Evolutionary conservation across 441 rosid genomes (phyloP).

Genomic region (Cnidoscolus chayamansa): DNA sequence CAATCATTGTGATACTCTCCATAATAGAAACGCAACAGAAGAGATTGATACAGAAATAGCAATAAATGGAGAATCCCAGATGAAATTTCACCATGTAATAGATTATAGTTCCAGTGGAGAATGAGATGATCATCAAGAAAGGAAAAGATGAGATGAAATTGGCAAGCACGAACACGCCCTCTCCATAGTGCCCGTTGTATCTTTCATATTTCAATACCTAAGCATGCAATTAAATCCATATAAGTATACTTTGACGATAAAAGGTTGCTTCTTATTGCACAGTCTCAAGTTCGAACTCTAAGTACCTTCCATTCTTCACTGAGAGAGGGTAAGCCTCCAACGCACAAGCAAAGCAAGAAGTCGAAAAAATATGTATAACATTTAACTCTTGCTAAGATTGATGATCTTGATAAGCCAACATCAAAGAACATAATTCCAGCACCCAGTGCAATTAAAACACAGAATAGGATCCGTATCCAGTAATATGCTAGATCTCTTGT

Average conservation of each 20-base stretch:
- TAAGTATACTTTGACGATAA: no score
- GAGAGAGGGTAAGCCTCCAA: conserved; percentile 30
- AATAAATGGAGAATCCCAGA: conserved; percentile 50
- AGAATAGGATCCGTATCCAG: conserved; percentile 23
- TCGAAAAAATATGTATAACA: conserved; percentile 19
- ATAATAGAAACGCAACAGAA: conserved; percentile 53
- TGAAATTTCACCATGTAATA: conserved; percentile 63
- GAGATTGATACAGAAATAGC: conserved; percentile 54
- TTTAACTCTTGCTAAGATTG: conserved; percentile 23
- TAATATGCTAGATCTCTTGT: conserved; percentile 23
- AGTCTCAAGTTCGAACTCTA: no score
- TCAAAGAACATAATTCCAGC: conserved; percentile 25
- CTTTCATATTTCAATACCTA: conserved; percentile 62
- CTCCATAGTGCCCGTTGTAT: conserved; percentile 63
- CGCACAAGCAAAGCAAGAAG: conserved; percentile 25
- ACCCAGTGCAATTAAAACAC: background rate
- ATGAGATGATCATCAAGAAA: conserved; percentile 42
- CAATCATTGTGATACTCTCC: conserved; percentile 75
- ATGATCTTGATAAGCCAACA: conserved; percentile 16
- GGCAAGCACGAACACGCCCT: conserved; percentile 54
- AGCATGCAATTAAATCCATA: background rate
- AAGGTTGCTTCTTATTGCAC: no score
- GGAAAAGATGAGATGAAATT: conserved; percentile 74
- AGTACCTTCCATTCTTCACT: conserved; percentile 30
- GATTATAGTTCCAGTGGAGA: conserved; percentile 47